A percentile compares a stretch with the other conserved stretches of the same genome.
Conservation (phyloP, 1,139 yeast species). For the Schwanniomyces etchellsii region DNA sequence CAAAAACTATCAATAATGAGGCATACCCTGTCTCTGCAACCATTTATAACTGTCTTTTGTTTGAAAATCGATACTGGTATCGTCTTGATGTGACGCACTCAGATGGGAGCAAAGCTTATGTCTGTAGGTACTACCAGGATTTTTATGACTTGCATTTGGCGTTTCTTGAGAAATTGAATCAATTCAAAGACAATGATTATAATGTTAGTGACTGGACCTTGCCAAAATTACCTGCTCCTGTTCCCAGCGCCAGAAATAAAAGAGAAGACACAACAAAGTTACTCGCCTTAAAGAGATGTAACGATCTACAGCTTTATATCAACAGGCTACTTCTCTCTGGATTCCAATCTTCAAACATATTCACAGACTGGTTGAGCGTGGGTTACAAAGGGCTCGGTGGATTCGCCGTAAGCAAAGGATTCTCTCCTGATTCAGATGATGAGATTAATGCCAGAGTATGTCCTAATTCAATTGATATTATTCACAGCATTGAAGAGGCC, state of each 20-base stretch:
- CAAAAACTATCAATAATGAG: conserved; percentile 25
- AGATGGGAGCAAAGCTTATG: conserved; percentile 22
- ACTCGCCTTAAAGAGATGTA: conserved; percentile 19
- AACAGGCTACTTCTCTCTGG: conserved; percentile 19
- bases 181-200: conserved; percentile 1
- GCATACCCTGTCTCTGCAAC: conserved; percentile 27
- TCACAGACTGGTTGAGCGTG: conserved; percentile 30
- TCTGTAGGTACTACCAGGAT: conserved; percentile 39
- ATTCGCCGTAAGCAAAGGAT: conserved; percentile 8
- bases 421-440: conserved; percentile 9
- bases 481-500: background rate
- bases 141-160: conserved; percentile 35
- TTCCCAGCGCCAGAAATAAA: conserved; percentile 15
- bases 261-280: conserved; percentile 3
- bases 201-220: conserved; percentile 12
- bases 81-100: conserved; percentile 32
- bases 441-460: conserved; percentile 17
- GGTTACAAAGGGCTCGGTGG: conserved; percentile 19
- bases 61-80: conserved; percentile 37
- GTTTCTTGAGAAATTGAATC: conserved; percentile 11
- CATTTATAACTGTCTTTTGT: conserved; percentile 30
- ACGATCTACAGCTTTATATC: conserved; percentile 31
- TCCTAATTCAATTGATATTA: conserved; percentile 20
- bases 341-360: conserved; percentile 20
- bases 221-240: conserved; percentile 42